Conservation (phyloP, 1,139 yeast genomes). For the Zygoascus hellenicus region DNA sequence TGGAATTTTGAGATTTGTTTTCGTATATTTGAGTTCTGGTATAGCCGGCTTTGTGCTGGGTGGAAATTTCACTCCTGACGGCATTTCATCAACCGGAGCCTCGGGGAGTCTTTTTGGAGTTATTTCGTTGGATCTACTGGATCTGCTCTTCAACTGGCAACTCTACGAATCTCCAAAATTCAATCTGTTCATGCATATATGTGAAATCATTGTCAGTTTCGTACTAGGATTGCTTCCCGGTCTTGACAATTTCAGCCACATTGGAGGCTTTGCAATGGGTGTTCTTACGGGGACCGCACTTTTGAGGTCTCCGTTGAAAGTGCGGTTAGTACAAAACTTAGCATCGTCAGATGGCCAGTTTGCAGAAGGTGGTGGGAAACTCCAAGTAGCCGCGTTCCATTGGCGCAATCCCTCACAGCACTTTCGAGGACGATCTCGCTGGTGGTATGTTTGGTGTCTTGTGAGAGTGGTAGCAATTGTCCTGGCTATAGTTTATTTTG, state of each 20-base stretch:
- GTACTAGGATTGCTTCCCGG: constrained; percentile 70
- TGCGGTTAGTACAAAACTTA: constrained; percentile 17
- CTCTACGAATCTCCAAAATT: constrained; percentile 38
- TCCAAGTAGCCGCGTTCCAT: constrained; percentile 24
- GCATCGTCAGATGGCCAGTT: background rate
- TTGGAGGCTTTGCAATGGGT: constrained; percentile 72
- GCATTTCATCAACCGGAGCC: constrained; percentile 68
- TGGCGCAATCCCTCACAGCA: constrained; percentile 21
- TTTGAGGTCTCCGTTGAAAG: constrained; percentile 51
- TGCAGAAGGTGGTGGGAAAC: constrained; percentile 11
- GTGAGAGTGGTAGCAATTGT: constrained; percentile 45
- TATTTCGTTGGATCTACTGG: constrained; percentile 55
- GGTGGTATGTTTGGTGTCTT: constrained; percentile 48
- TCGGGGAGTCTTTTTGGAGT: constrained; percentile 72
- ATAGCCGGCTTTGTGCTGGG: constrained; percentile 66
- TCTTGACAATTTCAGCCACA: constrained; percentile 67
- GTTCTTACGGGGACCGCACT: constrained; percentile 46
- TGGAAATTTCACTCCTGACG: constrained; percentile 65
- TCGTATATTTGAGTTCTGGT: constrained; percentile 59
- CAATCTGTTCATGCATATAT: constrained; percentile 45
- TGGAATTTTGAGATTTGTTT: constrained; percentile 50
- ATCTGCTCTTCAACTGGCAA: constrained; percentile 53
- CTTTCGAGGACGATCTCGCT: constrained; percentile 35
- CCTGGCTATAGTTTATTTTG: constrained; percentile 48
- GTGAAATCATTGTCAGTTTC: constrained; percentile 55